phyloP scores from a whole-genome alignment of 2,329 filamentous ascomycete genomes.

The Pseudogymnoascus sp. region DNA sequence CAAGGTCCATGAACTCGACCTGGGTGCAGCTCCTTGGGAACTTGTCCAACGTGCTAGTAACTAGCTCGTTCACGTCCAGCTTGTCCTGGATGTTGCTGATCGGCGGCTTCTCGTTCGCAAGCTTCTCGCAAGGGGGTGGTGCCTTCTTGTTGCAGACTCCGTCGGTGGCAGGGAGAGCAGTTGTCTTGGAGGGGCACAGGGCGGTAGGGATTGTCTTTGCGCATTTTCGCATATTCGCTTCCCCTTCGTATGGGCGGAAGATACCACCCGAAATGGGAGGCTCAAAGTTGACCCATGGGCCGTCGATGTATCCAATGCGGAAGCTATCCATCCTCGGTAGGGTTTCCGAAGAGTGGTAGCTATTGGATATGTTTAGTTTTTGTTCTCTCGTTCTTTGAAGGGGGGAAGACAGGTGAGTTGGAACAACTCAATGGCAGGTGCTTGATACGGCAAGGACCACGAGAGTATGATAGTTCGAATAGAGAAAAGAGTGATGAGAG shows the following conservation, averaged over 20 bases:
- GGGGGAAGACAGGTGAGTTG: not conserved
- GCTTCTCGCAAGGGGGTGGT: not conserved
- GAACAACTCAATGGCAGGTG: slow-evolving; percentile 6
- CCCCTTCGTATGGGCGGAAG: slow-evolving; percentile 47
- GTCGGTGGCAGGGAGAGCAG: not conserved
- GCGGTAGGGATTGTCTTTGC: not conserved
- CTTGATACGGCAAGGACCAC: slow-evolving; percentile 7
- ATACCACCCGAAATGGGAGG: slow-evolving; percentile 86
- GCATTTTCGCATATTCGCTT: slow-evolving; percentile 22
- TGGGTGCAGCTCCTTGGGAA: not conserved
- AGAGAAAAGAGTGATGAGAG: slow-evolving; percentile 16
- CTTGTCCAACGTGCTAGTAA: not conserved
- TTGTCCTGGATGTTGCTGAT: not conserved
- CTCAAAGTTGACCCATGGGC: slow-evolving; percentile 76
- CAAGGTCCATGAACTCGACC: not conserved
- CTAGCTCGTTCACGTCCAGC: not conserved
- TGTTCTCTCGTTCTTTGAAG: not conserved
- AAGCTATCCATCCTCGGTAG: slow-evolving; percentile 70
- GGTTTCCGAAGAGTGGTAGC: slow-evolving; percentile 74
- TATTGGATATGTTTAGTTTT: slow-evolving; percentile 29
- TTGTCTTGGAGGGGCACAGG: not conserved
- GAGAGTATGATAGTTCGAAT: not conserved
- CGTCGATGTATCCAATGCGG: slow-evolving; percentile 73
- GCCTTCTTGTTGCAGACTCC: not conserved
- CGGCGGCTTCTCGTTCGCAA: not conserved